phyloP scores from a whole-genome alignment of 2,329 filamentous ascomycete genomes.

The Sporothrix mexicana region DNA sequence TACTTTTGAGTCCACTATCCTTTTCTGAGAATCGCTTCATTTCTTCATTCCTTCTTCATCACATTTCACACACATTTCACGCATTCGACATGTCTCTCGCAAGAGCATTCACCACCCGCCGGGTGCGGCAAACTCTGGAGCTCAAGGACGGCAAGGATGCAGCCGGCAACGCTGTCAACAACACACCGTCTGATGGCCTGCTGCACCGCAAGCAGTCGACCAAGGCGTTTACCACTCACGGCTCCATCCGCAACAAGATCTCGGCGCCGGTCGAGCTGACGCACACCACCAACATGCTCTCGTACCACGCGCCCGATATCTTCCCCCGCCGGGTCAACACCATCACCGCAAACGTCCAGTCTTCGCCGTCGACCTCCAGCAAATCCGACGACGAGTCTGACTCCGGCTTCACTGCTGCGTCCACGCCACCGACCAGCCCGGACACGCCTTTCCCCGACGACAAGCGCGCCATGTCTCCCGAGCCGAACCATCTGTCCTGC shows the following conservation, averaged over 20 bases:
- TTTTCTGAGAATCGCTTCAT: slow-evolving; percentile 26
- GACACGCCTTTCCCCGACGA: slow-evolving; percentile 62
- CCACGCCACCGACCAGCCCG: slow-evolving; percentile 68
- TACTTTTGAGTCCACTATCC: slow-evolving; percentile 13
- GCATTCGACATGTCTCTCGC: slow-evolving; percentile 54
- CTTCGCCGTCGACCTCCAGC: slow-evolving; percentile 54
- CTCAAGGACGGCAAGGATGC: slow-evolving; percentile 47
- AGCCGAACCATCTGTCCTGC: slow-evolving; percentile 70
- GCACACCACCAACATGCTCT: slow-evolving; percentile 95
- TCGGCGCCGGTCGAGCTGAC: slow-evolving; percentile 85
- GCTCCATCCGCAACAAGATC: slow-evolving; percentile 72
- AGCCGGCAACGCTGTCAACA: not conserved
- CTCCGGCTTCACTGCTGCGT: slow-evolving; percentile 61
- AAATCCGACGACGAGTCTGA: slow-evolving; percentile 77
- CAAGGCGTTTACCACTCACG: slow-evolving; percentile 50
- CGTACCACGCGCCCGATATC: slow-evolving; percentile 91
- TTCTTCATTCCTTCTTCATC: slow-evolving; percentile 15
- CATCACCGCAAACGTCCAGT: slow-evolving; percentile 34
- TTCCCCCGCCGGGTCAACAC: slow-evolving; percentile 51
- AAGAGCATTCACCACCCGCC: slow-evolving; percentile 74
- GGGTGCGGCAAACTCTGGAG: slow-evolving; percentile 62
- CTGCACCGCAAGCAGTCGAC: slow-evolving; percentile 59
- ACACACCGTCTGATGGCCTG: slow-evolving; percentile 42
- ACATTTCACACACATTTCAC: not conserved
- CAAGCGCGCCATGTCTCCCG: slow-evolving; percentile 58